Evolutionary conservation across 2,329 filamentous ascomycete species (phyloP), one percentile per base, ranked within the genome.

Genomic region (Sarocladium strictum): DNA sequence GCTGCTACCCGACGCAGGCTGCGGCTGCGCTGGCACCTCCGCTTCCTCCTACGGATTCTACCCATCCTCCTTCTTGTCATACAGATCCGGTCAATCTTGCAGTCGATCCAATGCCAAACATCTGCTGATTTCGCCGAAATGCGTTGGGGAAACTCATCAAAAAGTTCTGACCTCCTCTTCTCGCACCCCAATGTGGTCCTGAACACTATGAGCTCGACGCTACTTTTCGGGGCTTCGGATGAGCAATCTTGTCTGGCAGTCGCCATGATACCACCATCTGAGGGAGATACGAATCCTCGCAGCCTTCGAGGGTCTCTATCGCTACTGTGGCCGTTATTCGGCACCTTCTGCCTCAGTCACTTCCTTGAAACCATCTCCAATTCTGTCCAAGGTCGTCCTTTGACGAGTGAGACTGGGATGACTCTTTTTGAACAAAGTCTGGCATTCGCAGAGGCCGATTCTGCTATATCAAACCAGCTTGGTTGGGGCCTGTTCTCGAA

Each of bases 351-450:
- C 56, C 66, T 89, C 2, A 92, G 90, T 61, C 90, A 96, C 65
- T 93, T 97, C 61, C 74, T 96, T 19, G 94, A 97, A 69, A 94
- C 90, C 0, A 73, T 97, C 10, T 87, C 87, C 3, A 96, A 90
- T 67, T 90, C 93, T 10, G 79, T 97, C 6, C 90, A 96, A 67
- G 93, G 93, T 29, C 84, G 88, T 2, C 81, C 84, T 2, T 81
- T 90, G 0, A 83, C 88, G 58, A 87, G 89, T 0, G 94, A 97
- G 71, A 95, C 90, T 1, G 92, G 91, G 17, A 96, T 97, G 89
- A 96, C 92, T 0, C 81, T 97, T 2, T 96, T 97, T 63, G 94
- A 99, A 67, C 92, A 97, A 65, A 97, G 92, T 0, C 77, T 99
- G 9, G 93, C 93, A 2, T 99, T 97, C 72, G 90, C 93, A 11